These are phyloP conservation scores for Pharus latifolius DNA, from an alignment of 176 grass and related monocot species.

Conservation along the genomic window DNA sequence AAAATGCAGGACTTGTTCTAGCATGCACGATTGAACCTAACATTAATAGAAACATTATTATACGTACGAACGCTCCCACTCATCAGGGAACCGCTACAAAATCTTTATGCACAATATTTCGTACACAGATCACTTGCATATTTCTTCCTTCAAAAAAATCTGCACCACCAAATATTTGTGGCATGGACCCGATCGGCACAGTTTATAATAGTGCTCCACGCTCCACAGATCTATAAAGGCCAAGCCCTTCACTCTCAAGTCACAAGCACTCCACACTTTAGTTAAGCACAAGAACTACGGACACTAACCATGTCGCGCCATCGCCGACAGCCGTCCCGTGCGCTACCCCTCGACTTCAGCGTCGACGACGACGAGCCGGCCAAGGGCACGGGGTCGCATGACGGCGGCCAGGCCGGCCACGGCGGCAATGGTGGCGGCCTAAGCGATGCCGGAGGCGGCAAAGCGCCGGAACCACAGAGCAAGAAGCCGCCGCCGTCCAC, in stretches of 20 bases:
- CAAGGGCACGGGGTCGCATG: background rate
- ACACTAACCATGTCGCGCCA: conserved; percentile 30
- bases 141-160: background rate
- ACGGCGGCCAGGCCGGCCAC: background rate
- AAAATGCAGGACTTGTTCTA: too few relatives aligned
- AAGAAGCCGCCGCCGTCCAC: conserved; percentile 10
- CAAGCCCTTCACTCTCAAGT: background rate
- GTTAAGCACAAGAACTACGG: background rate
- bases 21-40: background rate
- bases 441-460: background rate
- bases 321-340: conserved; percentile 30
- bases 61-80: background rate
- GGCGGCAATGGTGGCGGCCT: background rate
- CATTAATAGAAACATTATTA: background rate
- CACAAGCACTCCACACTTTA: background rate
- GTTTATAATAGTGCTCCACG: too few relatives aligned
- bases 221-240: conserved; percentile 3
- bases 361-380: background rate
- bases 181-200: background rate
- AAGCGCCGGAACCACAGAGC: background rate
- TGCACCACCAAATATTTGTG: too few relatives aligned
- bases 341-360: conserved; percentile 27
- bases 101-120: background rate
- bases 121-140: background rate
- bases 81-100: background rate